phyloP scores from a whole-genome alignment of 1,284 basidiomycete species.

The Tremellales sp. region DNA sequence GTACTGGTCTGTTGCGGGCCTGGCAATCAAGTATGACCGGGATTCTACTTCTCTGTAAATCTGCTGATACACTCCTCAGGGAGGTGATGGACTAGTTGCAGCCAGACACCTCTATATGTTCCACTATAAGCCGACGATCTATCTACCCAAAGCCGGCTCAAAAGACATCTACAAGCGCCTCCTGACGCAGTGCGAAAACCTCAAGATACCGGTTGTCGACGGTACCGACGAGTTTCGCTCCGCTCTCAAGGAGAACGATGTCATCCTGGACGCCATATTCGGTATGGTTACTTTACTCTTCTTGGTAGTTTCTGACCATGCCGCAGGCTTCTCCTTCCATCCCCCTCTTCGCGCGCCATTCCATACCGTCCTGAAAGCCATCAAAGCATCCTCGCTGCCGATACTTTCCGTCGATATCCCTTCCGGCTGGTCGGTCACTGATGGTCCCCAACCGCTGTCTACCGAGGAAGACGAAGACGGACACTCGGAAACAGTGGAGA shows the following conservation, averaged over 20 bases:
- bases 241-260: constrained; percentile 65
- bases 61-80: constrained; percentile 47
- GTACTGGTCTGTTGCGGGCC: constrained; percentile 94
- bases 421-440: constrained; percentile 82
- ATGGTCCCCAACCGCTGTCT: constrained; percentile 37
- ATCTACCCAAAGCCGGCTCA: constrained; percentile 76
- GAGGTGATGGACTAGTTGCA: constrained; percentile 95
- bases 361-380: constrained; percentile 64
- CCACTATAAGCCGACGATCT: constrained; percentile 76
- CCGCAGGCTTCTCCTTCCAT: constrained; percentile 81
- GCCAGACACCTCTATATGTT: constrained; percentile 91
- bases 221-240: constrained; percentile 54
- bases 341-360: constrained; percentile 85
- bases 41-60: not conserved
- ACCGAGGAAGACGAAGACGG: constrained; percentile 59
- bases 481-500: constrained; percentile 50
- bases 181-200: constrained; percentile 79
- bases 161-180: constrained; percentile 89
- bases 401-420: constrained; percentile 94
- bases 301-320: not conserved
- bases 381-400: constrained; percentile 64
- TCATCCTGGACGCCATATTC: constrained; percentile 92
- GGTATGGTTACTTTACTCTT: constrained; percentile 46
- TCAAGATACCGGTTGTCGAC: constrained; percentile 68
- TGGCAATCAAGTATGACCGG: constrained; percentile 68